Base-by-base conservation (phyloP, 768 basidiomycete species). In the Cystofilobasidium ferigula region DNA sequence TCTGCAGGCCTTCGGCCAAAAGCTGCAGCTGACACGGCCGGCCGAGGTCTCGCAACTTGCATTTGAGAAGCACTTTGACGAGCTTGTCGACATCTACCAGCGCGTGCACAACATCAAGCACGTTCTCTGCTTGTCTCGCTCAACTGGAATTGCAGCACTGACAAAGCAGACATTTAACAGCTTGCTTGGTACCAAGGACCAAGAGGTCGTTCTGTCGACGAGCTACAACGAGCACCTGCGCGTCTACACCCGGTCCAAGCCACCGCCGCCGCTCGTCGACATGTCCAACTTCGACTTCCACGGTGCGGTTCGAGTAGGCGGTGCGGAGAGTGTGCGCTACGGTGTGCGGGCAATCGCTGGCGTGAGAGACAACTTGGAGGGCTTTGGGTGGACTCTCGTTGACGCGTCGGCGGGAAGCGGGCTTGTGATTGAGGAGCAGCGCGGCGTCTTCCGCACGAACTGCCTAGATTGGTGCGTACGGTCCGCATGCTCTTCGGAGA, bases 221-320 rank as follows among this genome's bases (percentile, higher is more conserved):
- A 86, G 91, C 18, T 99, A 97, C 74, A 83, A 81, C 30, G 82
- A 85, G 36, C 91, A 94, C 76, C 79, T 98, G 28, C 61, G 63
- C 24, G 68, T 68, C 3, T 68, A 38, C 60, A 69, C 22, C 28
- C 32, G 58, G 16, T 13, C 70, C 63, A 14, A 69, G 76, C 18
- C 67, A 59, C 88, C 34, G 81, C 80, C 26, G 78, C 84, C 88
- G 64, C 81, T 84, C 45, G 80, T 91, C 59, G 79, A 82, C 24
- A 85, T 94, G 43, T 92, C 92, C 0, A 84, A 89, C 70, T 98
- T 89, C 71, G 95, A 99, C 77, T 99, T 99, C 74, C 95, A 99
- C 73, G 83, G 84, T 61, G 82, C 83, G 9, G 89, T 93, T 30
- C 80, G 82, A 71, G 76, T 83, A 34, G 84, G 84, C 54, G 95